Percentiles rank a stretch among this genome's conserved stretches.
Evolutionary conservation across 768 basidiomycete genomes (phyloP).

Genomic region (Mycena metata): DNA sequence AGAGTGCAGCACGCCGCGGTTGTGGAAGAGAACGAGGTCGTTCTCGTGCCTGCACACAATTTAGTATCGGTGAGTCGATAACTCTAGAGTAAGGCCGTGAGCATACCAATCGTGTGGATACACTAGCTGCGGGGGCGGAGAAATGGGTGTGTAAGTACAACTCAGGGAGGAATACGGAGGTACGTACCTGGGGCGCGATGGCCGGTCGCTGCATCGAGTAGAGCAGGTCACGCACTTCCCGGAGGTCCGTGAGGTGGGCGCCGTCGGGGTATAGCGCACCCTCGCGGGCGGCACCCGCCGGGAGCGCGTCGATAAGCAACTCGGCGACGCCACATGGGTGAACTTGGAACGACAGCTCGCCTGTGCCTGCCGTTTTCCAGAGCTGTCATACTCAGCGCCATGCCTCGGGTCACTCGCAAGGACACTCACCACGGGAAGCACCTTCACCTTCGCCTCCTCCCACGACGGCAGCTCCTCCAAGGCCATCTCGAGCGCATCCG

Average conservation of each 20-base stretch:
- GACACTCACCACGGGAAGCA: slow-evolving; percentile 61
- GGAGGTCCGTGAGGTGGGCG: slow-evolving; percentile 78
- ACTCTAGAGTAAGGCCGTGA: neutral
- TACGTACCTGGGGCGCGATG: slow-evolving; percentile 79
- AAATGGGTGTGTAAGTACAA: neutral
- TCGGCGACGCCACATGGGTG: slow-evolving; percentile 84
- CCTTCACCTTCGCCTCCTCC: slow-evolving; percentile 82
- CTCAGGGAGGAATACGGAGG: neutral
- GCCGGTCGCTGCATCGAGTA: slow-evolving; percentile 92
- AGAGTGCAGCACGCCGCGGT: slow-evolving; percentile 84
- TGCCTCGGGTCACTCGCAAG: slow-evolving; percentile 38
- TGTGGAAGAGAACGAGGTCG: slow-evolving; percentile 89
- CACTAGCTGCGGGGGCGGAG: slow-evolving; percentile 64
- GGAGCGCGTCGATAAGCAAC: slow-evolving; percentile 81
- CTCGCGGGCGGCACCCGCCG: slow-evolving; percentile 66
- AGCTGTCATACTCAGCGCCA: slow-evolving; percentile 56
- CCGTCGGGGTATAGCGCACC: slow-evolving; percentile 89
- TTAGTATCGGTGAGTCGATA: neutral
- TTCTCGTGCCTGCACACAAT: slow-evolving; percentile 55
- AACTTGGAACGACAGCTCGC: slow-evolving; percentile 88
- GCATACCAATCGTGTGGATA: slow-evolving; percentile 90
- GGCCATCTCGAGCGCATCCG: slow-evolving; percentile 79
- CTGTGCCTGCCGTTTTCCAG: slow-evolving; percentile 95
- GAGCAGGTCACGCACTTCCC: slow-evolving; percentile 77
- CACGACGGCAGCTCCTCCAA: slow-evolving; percentile 82